Base-by-base conservation (phyloP, 2,329 filamentous ascomycete species). In the Ceratocystis cacaofunesta region DNA sequence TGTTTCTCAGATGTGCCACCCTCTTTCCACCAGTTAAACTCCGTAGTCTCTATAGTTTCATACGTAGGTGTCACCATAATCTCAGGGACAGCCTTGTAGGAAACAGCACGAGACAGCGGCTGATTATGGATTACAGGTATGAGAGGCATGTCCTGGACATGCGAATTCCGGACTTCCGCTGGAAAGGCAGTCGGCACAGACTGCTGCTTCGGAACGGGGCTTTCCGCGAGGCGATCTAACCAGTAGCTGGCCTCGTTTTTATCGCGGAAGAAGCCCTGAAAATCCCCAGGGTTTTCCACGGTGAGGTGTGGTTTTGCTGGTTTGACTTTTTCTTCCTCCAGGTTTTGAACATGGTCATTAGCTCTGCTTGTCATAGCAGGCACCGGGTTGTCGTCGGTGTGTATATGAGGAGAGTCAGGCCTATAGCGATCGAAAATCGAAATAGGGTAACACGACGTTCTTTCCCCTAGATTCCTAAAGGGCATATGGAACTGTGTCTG, bases 401-500 rank as follows among this genome's bases (percentile, higher is more conserved):
- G 44, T 15, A 57, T 63, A 15, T 61, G 52, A 12, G 65, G 65
- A 25, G 65, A 66, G 5, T 60, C 64, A 12, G 46, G 25, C 7
- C 30, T 36, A 36, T 67, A 67, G 6, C 60, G 63, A 44, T 65
- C 63, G 46, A 65, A 67, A 30, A 67, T 67, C 28, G 66, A 67
- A 65, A 58, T 32, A 50, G 66, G 66, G 63, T 67, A 67, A n/a
- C 63, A 65, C 4, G 66, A 65, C 5, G 50, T 48, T 4, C 36
- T 60, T 50, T 63, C 62, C 25, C 41, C 12, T 15, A 60, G 52
- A 15, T 58, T 63, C n/a, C 10, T 48, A 5, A 62, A 61, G 32
- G 55, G 55, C 28, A 58, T 19, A 30, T 58, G 55, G n/a, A 58
- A 58, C 4, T 58, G 55, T 36, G 32, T 58, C 12, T 58, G 28